phyloP scores from a whole-genome alignment of 2,329 filamentous ascomycete genomes.

The Nemania sp. region DNA sequence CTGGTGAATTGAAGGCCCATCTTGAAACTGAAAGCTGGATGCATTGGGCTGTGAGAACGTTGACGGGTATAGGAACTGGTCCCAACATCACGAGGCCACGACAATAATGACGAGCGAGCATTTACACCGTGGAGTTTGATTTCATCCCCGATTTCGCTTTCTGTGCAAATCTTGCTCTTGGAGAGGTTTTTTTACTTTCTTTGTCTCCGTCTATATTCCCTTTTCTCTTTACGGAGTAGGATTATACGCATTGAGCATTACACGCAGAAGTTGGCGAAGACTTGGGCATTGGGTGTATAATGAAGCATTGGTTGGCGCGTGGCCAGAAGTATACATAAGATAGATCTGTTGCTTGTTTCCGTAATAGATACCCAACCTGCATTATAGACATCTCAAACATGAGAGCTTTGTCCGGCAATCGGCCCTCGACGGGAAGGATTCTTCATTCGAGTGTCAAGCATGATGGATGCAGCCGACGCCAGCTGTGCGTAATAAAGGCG shows the following conservation, averaged over 20 bases:
- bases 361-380: conserved; percentile 19
- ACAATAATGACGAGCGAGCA: conserved; percentile 20
- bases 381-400: conserved; percentile 15
- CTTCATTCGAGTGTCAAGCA: no score
- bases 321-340: not conserved
- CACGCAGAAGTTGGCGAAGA: no score
- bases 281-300: conserved; percentile 13
- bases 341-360: conserved; percentile 5
- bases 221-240: not conserved
- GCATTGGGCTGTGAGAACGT: conserved; percentile 64
- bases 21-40: conserved; percentile 67
- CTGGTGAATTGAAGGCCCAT: conserved; percentile 63
- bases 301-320: conserved; percentile 12
- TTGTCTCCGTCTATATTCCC: not conserved
- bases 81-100: conserved; percentile 55
- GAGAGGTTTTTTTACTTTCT: not conserved
- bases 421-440: no score
- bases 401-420: no score
- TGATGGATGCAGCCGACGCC: no score
- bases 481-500: no score
- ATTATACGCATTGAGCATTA: no score
- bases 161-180: not conserved
- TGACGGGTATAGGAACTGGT: conserved; percentile 63
- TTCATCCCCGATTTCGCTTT: not conserved
- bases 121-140: not conserved